Percentiles rank a stretch among this genome's conserved stretches.
These are phyloP conservation scores for Lasiodiplodia citricola DNA, from an alignment of 2,329 filamentous ascomycete genomes.

Conservation along the genomic window DNA sequence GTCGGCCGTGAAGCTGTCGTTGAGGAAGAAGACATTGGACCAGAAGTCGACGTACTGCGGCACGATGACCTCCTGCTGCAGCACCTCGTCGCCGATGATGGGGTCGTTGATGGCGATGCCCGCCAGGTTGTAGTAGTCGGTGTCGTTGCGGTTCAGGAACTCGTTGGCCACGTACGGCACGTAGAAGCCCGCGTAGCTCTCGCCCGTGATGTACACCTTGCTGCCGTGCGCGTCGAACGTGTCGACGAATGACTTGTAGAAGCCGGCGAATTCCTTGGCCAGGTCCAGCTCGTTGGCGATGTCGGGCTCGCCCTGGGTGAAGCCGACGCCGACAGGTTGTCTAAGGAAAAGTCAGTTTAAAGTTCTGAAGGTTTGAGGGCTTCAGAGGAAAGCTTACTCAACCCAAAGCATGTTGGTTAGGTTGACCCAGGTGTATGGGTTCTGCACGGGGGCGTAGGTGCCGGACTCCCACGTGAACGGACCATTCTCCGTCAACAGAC, in stretches of 20 bases:
- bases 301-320: slow-evolving; percentile 49
- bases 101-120: slow-evolving; percentile 58
- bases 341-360: slow-evolving; percentile 28
- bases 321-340: slow-evolving; percentile 56
- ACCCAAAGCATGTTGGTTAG: slow-evolving; percentile 51
- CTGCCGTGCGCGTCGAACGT: slow-evolving; percentile 60
- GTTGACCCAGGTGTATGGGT: slow-evolving; percentile 71
- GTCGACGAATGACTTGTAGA: slow-evolving; percentile 61
- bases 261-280: slow-evolving; percentile 54
- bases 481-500: slow-evolving; percentile 77
- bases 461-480: slow-evolving; percentile 65
- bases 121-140: slow-evolving; percentile 57
- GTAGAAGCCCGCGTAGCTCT: slow-evolving; percentile 55
- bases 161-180: slow-evolving; percentile 22
- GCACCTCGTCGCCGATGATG: slow-evolving; percentile 49
- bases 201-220: slow-evolving; percentile 61
- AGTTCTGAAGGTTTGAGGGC: neutral
- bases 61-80: slow-evolving; percentile 45
- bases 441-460: slow-evolving; percentile 67
- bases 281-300: slow-evolving; percentile 56
- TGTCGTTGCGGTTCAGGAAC: slow-evolving; percentile 58
- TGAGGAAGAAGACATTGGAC: slow-evolving; percentile 49
- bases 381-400: slow-evolving; percentile 34
- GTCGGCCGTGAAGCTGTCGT: slow-evolving; percentile 47
- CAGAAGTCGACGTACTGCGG: slow-evolving; percentile 47